Conservation (phyloP, 768 basidiomycete species). For the Podaxis sp. region DNA sequence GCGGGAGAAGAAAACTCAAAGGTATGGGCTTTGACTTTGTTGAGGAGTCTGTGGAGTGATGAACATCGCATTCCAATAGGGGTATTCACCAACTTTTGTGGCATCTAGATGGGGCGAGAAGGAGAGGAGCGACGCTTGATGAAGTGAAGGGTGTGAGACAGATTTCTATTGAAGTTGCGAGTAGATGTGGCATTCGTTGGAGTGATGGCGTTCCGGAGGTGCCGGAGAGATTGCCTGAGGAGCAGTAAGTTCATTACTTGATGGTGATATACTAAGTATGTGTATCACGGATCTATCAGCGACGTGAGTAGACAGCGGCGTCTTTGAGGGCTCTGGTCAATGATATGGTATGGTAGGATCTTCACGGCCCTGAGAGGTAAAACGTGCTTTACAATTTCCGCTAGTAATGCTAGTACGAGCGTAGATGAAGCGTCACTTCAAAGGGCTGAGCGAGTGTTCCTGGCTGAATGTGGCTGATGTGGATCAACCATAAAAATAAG, state of each 20-base stretch:
- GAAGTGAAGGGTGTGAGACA: slow-evolving; percentile 50
- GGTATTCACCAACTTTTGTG: slow-evolving; percentile 51
- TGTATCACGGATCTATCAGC: no score
- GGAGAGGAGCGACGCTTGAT: slow-evolving; percentile 49
- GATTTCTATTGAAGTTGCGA: slow-evolving; percentile 49
- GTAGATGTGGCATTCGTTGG: slow-evolving; percentile 47
- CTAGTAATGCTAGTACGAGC: no score
- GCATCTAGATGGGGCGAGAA: slow-evolving; percentile 55
- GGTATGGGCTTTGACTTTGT: slow-evolving; percentile 26
- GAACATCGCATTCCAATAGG: slow-evolving; percentile 21
- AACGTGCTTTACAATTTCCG: no score
- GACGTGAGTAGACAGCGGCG: no score
- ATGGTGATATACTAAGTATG: no score
- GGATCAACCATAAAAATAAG: background rate
- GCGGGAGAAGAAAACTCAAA: slow-evolving; percentile 39
- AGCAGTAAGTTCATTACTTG: background rate
- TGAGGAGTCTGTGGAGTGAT: background rate
- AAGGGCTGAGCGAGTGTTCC: no score
- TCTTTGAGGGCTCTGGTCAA: no score
- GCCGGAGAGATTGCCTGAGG: slow-evolving; percentile 12
- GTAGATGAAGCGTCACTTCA: no score
- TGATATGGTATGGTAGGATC: no score
- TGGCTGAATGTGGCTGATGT: no score
- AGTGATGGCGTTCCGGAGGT: slow-evolving; percentile 46
- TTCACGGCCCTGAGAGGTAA: no score